Percentiles rank a stretch among this genome's conserved stretches.
Evolutionary conservation across 129 eudicot species (phyloP).

Genomic region (Artemisia tridentata): DNA sequence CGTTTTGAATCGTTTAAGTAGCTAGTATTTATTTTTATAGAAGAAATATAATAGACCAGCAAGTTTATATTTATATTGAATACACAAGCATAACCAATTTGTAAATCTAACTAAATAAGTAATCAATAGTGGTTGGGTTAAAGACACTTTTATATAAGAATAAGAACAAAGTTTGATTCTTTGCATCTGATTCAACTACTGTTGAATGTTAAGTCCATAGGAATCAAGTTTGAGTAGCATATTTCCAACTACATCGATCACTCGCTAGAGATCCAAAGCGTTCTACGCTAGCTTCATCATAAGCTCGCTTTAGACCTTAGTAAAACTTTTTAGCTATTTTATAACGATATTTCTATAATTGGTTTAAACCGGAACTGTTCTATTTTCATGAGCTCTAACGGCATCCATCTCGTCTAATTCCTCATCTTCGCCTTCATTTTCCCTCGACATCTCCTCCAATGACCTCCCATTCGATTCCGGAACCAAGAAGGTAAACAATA

Average conservation of each 20-base stretch:
- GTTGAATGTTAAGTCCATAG: not conserved
- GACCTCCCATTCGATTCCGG: slow-evolving; percentile 71
- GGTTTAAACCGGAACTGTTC: slow-evolving; percentile 45
- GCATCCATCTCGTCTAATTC: slow-evolving; percentile 22
- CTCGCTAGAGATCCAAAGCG: not conserved
- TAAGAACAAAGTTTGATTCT: not conserved
- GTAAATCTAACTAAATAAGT: too few relatives aligned
- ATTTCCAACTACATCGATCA: not conserved
- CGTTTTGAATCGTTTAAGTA: too few relatives aligned
- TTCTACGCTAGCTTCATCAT: not conserved
- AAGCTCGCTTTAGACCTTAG: not conserved
- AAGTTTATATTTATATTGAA: too few relatives aligned
- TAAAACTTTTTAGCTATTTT: slow-evolving; percentile 1
- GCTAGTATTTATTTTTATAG: too few relatives aligned
- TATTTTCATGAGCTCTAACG: slow-evolving; percentile 25
- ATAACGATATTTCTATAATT: not conserved
- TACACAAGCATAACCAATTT: too few relatives aligned
- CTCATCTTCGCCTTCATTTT: slow-evolving; percentile 46
- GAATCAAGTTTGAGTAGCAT: slow-evolving; percentile 10
- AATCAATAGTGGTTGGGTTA: too few relatives aligned
- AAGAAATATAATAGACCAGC: too few relatives aligned
- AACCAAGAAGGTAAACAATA: slow-evolving; percentile 63
- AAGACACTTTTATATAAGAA: too few relatives aligned
- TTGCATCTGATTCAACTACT: slow-evolving; percentile 10
- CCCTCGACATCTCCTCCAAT: slow-evolving; percentile 53